Evolutionary conservation across 2,329 filamentous ascomycete species (phyloP).

Genomic region (Fragosphaeria purpurea): DNA sequence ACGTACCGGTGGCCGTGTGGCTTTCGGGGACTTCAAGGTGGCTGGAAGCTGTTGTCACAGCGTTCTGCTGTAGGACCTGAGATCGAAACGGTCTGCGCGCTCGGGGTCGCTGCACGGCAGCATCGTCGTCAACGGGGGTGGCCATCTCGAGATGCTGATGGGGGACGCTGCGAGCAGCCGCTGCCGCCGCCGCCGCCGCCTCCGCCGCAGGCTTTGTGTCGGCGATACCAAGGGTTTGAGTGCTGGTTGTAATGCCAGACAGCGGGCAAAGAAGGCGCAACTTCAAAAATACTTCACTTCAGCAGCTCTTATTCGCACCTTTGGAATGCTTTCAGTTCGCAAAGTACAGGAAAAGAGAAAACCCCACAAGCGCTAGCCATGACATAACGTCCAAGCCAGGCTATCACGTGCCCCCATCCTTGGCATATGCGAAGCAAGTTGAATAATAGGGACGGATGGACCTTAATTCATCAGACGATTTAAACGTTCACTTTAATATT

Average conservation of each 20-base stretch:
- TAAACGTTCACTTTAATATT: constrained; percentile 5
- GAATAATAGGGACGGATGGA: constrained; percentile 1
- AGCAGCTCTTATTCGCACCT: background rate
- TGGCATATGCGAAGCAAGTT: background rate
- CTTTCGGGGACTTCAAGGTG: constrained; percentile 21
- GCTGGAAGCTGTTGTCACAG: constrained; percentile 23
- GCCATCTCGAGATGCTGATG: too few relatives aligned
- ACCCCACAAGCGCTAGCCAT: too few relatives aligned
- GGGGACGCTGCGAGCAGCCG: background rate
- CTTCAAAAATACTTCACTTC: too few relatives aligned
- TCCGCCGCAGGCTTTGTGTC: too few relatives aligned
- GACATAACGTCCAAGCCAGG: too few relatives aligned
- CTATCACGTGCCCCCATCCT: background rate
- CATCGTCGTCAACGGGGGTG: constrained; percentile 17
- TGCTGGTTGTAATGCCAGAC: too few relatives aligned
- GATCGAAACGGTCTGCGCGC: constrained; percentile 40
- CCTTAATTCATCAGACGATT: constrained; percentile 8
- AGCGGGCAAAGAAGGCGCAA: too few relatives aligned
- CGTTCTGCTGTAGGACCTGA: constrained; percentile 34
- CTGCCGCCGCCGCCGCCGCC: background rate
- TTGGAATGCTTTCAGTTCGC: background rate
- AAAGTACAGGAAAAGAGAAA: too few relatives aligned
- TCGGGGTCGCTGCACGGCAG: constrained; percentile 38
- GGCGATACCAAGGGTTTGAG: too few relatives aligned
- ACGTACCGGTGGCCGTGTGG: background rate